A percentile compares a stretch with the other conserved stretches of the same genome.
Conservation (phyloP, 2,329 filamentous ascomycete genomes). For the Monosporascus sp. region DNA sequence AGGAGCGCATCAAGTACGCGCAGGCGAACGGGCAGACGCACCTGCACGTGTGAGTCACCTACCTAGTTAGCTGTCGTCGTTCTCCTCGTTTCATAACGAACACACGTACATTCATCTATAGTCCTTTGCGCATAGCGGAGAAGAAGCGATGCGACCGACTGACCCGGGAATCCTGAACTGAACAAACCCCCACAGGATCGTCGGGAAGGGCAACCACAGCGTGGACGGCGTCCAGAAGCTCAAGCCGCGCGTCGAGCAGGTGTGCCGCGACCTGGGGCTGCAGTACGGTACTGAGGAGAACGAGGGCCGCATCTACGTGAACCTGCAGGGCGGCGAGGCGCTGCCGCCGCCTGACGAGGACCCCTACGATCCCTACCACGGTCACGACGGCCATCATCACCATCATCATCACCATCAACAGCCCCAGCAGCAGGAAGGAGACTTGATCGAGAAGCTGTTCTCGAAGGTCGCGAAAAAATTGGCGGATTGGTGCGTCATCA, state of each 20-base stretch:
- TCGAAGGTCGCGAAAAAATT: constrained; percentile 58
- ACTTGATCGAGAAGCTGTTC: constrained; percentile 56
- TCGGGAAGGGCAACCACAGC: constrained; percentile 91
- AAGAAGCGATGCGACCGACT: neutral
- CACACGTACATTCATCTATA: too few relatives aligned
- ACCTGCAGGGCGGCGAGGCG: constrained; percentile 69
- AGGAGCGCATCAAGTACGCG: constrained; percentile 77
- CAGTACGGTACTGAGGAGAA: constrained; percentile 82
- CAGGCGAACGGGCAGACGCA: constrained; percentile 69
- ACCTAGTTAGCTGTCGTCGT: neutral
- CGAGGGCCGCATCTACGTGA: constrained; percentile 81
- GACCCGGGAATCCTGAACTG: neutral
- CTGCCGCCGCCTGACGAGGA: constrained; percentile 44
- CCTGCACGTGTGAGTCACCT: constrained; percentile 65
- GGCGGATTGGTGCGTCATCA: constrained; percentile 67
- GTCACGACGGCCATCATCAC: constrained; percentile 33
- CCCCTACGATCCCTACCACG: constrained; percentile 24
- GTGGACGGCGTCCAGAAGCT: constrained; percentile 81
- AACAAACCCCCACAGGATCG: constrained; percentile 51
- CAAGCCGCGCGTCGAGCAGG: constrained; percentile 86
- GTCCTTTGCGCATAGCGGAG: too few relatives aligned
- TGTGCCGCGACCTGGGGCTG: constrained; percentile 78
- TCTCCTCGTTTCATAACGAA: too few relatives aligned
- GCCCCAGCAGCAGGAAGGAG: constrained; percentile 44
- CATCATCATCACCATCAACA: constrained; percentile 40